Percentiles rank a stretch among this genome's conserved stretches.
phyloP scores from a whole-genome alignment of 1,139 yeast species.

The Kurtzmaniella quercitrusa region DNA sequence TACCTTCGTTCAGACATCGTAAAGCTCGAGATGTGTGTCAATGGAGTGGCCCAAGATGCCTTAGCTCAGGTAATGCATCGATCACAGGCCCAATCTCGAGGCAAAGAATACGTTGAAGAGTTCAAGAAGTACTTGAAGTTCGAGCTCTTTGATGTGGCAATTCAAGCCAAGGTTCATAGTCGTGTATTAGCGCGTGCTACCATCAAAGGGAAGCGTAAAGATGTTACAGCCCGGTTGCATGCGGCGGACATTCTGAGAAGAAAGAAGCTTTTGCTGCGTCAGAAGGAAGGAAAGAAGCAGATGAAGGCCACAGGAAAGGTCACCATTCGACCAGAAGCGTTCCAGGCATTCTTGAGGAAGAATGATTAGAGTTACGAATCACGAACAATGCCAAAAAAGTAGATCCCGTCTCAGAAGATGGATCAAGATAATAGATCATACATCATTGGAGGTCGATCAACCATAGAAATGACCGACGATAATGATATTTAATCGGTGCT shows the following conservation, averaged over 20 bases:
- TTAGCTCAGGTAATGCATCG: slow-evolving; percentile 85
- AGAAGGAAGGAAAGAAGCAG: slow-evolving; percentile 88
- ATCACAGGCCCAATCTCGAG: slow-evolving; percentile 68
- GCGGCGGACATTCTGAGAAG: slow-evolving; percentile 92
- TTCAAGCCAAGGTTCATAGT: slow-evolving; percentile 85
- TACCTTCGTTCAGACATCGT: slow-evolving; percentile 76
- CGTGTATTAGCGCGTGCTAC: slow-evolving; percentile 89
- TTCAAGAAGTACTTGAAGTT: slow-evolving; percentile 75
- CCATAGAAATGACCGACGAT: too few relatives aligned
- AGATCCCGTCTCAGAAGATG: not conserved
- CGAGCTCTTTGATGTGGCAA: slow-evolving; percentile 87
- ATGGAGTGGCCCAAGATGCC: slow-evolving; percentile 89
- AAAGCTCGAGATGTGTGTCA: slow-evolving; percentile 83
- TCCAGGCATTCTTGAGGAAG: slow-evolving; percentile 59
- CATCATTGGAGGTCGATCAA: too few relatives aligned
- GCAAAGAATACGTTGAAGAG: slow-evolving; percentile 76
- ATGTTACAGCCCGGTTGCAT: slow-evolving; percentile 85
- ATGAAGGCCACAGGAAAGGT: slow-evolving; percentile 81
- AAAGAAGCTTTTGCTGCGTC: slow-evolving; percentile 81
- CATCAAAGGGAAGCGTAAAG: slow-evolving; percentile 88
- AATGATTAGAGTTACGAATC: slow-evolving; percentile 15
- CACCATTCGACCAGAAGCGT: slow-evolving; percentile 77
- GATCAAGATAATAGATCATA: too few relatives aligned
- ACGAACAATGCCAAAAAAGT: too few relatives aligned
- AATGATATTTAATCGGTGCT: too few relatives aligned